These are phyloP conservation scores for Chrysopogon serrulatus DNA, from an alignment of 176 grass and related monocot genomes.

Conservation along the genomic window DNA sequence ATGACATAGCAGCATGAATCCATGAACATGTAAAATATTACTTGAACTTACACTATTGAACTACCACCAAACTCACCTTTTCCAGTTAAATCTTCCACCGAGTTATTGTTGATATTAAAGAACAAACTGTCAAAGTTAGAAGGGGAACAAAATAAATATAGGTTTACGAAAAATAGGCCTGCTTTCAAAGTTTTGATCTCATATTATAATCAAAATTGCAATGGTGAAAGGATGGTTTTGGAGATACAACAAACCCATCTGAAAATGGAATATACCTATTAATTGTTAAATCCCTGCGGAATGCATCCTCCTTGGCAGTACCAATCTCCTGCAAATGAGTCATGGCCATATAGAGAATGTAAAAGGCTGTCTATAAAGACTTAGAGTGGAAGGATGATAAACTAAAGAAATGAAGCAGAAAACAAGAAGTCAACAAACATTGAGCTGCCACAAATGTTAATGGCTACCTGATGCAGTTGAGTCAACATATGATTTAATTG, in stretches of 20 bases:
- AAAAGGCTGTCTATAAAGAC: background rate
- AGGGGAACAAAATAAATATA: background rate
- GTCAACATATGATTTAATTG: background rate
- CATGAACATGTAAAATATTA: slow-evolving; percentile 2
- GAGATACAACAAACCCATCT: background rate
- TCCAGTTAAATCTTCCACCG: slow-evolving; percentile 90
- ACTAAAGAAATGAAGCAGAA: slow-evolving; percentile 3
- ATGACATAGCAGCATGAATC: slow-evolving; percentile 12
- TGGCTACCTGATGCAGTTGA: background rate
- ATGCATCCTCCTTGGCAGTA: slow-evolving; percentile 89
- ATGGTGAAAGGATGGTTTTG: background rate
- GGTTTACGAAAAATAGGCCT: background rate
- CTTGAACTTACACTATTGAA: slow-evolving; percentile 12
- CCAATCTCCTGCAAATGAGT: slow-evolving; percentile 69
- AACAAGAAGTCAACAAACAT: slow-evolving; percentile 18
- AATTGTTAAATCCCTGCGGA: slow-evolving; percentile 87
- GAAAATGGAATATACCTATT: slow-evolving; percentile 62
- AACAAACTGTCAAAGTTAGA: slow-evolving; percentile 56
- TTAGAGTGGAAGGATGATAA: background rate
- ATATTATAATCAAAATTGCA: slow-evolving; percentile 3
- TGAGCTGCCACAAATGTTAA: background rate
- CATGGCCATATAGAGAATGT: background rate
- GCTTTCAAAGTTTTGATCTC: background rate
- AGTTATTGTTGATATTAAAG: slow-evolving; percentile 84
- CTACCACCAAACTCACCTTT: slow-evolving; percentile 47